Percentiles rank a stretch among this genome's conserved stretches.
Conservation (phyloP, 345 rosid genomes). For the Lumnitzera racemosa region DNA sequence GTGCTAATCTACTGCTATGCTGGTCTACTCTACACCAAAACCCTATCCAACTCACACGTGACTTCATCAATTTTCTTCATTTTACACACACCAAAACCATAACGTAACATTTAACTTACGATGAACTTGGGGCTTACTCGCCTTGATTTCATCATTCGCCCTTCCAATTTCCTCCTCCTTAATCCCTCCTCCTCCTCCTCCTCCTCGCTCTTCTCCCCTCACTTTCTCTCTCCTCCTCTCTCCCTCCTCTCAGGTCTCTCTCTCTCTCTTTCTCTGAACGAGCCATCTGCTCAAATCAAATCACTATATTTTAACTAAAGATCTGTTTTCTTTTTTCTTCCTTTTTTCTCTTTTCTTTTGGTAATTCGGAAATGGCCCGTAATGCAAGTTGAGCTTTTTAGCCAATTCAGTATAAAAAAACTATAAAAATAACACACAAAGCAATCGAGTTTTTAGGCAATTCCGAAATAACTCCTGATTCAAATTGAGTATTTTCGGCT, state of each 20-base stretch:
- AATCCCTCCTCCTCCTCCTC: not conserved
- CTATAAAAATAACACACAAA: too few species aligned
- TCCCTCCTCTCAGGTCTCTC: constrained; percentile 17
- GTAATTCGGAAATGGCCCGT: not conserved
- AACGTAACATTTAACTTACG: too few species aligned
- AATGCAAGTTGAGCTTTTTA: not conserved
- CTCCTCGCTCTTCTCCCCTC: not conserved
- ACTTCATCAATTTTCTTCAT: too few species aligned
- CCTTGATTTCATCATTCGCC: constrained; percentile 2
- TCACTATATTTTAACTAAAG: not conserved
- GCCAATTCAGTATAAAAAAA: too few species aligned
- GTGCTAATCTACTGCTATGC: too few species aligned
- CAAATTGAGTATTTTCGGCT: not conserved
- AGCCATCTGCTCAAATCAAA: not conserved
- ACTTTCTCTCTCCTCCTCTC: not conserved
- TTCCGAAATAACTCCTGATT: not conserved
- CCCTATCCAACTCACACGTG: too few species aligned
- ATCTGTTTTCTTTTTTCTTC: not conserved
- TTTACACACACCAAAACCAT: too few species aligned
- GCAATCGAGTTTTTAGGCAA: not conserved
- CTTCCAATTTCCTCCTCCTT: not conserved
- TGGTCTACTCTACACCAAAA: too few species aligned
- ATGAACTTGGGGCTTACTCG: not conserved
- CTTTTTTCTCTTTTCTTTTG: not conserved
- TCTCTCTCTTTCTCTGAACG: not conserved